Base-by-base conservation (phyloP, 2,329 filamentous ascomycete genomes). In the Furcasterigmium furcatum region DNA sequence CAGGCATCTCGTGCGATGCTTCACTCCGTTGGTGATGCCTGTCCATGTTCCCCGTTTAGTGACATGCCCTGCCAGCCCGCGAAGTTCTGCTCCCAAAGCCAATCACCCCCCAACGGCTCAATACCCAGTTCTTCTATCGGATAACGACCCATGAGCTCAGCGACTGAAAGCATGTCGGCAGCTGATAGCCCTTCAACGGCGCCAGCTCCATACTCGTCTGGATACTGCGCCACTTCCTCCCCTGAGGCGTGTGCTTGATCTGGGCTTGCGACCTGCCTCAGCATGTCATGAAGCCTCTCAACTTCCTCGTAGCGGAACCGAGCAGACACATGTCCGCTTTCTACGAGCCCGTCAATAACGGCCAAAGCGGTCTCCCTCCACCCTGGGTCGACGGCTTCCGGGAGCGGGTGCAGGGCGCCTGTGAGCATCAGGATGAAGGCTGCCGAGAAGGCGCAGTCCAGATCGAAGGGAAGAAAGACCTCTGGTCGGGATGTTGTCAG, bases 381-480 rank as follows among this genome's bases (percentile, higher is more conserved):
- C 2, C 20, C 22, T 12, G 20, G 36, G 4, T 49, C 45, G 7
- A 24, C 41, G 2, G 24, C 22, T 6, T 29, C 18, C 9, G 38
- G 38, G 16, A 44, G 36, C 4, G 41, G 38, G 3, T 41, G 41
- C 13, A 49, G 24, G 7, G 27, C 35, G 9, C 14, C 29, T 35
- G 38, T 41, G 8, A 44, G 38, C 9, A 12, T 39, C 19, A 46
- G 35, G 5, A 44, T 29, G 8, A 46, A 47, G 0, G 38, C 38
- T 9, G 45, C 42, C 14, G 45, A 49, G 32, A 47, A 47, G 7
- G 47, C 30, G 3, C 38, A 39, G n/a, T 47, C 47, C n/a, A 44
- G 21, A 13, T 49, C 47, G 21, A 47, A 49, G 3, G 45, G 41
- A 13, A 49, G 27, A 1, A 49, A 47, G 6, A 39, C 38, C 13